Conservation (phyloP, 768 basidiomycete genomes). For the Floccularia luteovirens region DNA sequence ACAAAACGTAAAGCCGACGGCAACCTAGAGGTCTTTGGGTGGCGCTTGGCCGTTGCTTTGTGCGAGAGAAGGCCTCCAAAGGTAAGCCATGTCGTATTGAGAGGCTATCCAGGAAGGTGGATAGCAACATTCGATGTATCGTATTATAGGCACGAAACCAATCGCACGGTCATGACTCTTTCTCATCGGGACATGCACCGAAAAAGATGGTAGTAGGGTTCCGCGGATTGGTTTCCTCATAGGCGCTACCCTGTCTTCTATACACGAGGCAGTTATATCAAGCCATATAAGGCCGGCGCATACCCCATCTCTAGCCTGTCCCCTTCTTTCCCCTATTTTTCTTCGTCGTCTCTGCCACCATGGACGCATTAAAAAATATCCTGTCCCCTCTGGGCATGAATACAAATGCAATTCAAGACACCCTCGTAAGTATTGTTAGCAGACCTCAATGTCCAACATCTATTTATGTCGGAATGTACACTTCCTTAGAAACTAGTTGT, state of each 20-base stretch:
- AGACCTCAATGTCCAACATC: not conserved
- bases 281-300: conserved; percentile 32
- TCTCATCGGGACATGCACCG: conserved; percentile 4
- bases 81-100: too few species aligned
- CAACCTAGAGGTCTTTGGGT: too few species aligned
- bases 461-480: conserved; percentile 9
- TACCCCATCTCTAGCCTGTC: conserved; percentile 22
- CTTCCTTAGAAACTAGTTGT: conserved; percentile 73
- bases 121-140: too few species aligned
- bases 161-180: too few species aligned
- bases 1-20: too few species aligned
- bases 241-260: conserved; percentile 26
- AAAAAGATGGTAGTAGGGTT: conserved; percentile 9
- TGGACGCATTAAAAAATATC: conserved; percentile 68
- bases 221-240: conserved; percentile 17
- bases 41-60: too few species aligned
- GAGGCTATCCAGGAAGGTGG: too few species aligned
- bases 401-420: conserved; percentile 69
- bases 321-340: conserved; percentile 21
- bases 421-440: conserved; percentile 42
- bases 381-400: conserved; percentile 65
- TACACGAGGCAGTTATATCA: conserved; percentile 35
- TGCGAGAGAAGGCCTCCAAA: too few species aligned
- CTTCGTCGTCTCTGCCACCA: conserved; percentile 22
- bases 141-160: too few species aligned